Evolutionary conservation across 2,329 filamentous ascomycete genomes (phyloP).

Genomic region (Exserohilum rostratum): DNA sequence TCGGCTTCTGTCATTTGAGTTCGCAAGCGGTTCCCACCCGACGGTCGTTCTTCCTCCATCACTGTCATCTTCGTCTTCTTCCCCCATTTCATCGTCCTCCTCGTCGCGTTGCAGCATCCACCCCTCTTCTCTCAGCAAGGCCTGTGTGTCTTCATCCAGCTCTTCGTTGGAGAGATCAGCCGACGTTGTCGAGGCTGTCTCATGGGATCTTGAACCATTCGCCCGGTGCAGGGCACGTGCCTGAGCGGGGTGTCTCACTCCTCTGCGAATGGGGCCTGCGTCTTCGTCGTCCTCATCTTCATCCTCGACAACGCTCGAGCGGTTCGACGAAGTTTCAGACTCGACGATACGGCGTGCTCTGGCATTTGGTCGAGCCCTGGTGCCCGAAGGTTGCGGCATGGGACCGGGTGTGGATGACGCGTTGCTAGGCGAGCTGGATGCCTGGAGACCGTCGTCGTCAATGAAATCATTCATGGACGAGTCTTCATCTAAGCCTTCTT

Average conservation of each 20-base stretch:
- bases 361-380: constrained; percentile 27
- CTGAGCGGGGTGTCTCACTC: constrained; percentile 39
- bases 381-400: constrained; percentile 36
- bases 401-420: constrained; percentile 40
- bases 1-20: constrained; percentile 53
- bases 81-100: constrained; percentile 49
- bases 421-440: constrained; percentile 29
- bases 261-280: constrained; percentile 41
- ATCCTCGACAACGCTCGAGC: constrained; percentile 41
- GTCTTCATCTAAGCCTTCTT: constrained; percentile 47
- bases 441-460: constrained; percentile 41
- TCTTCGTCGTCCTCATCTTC: constrained; percentile 49
- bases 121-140: constrained; percentile 43
- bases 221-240: constrained; percentile 40
- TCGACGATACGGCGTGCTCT: constrained; percentile 47
- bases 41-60: constrained; percentile 53
- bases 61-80: constrained; percentile 48
- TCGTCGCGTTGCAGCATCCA: constrained; percentile 50
- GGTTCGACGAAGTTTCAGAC: constrained; percentile 48
- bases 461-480: constrained; percentile 53
- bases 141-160: constrained; percentile 49
- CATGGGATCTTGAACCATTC: constrained; percentile 41
- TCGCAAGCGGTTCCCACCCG: constrained; percentile 54
- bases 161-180: constrained; percentile 46
- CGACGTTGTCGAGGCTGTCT: constrained; percentile 42